These are phyloP conservation scores for Pseudopyrenochaeta lycopersici DNA, from an alignment of 2,329 filamentous ascomycete genomes.

Conservation along the genomic window DNA sequence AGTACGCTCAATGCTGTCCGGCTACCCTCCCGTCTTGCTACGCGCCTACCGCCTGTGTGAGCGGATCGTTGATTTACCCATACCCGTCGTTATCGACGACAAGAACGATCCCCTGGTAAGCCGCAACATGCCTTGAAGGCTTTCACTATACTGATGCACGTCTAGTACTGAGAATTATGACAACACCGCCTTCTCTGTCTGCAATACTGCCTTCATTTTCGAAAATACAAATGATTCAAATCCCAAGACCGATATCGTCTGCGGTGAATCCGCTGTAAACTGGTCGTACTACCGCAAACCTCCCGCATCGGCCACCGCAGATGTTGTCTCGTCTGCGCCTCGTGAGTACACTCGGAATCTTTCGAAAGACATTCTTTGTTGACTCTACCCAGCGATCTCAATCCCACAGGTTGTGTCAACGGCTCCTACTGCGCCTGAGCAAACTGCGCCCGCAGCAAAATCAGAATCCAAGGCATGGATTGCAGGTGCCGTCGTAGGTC, in stretches of 20 bases:
- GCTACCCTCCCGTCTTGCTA: conserved; percentile 30
- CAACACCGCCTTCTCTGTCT: conserved; percentile 22
- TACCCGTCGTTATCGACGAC: conserved; percentile 24
- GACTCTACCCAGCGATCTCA: conserved; percentile 1
- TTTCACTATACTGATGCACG: conserved; percentile 1
- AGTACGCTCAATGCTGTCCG: conserved; percentile 43
- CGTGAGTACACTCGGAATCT: conserved; percentile 1
- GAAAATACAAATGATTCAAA: conserved; percentile 37
- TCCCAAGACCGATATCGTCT: conserved; percentile 40
- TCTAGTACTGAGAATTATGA: conserved; percentile 34
- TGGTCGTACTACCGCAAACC: conserved; percentile 40
- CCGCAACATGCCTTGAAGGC: neutral
- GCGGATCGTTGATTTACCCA: conserved; percentile 38
- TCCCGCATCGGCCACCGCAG: conserved; percentile 23
- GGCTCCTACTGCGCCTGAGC: neutral
- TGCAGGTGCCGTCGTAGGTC: conserved; percentile 37
- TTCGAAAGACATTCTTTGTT: neutral
- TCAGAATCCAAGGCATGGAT: conserved; percentile 41
- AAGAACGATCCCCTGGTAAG: conserved; percentile 38
- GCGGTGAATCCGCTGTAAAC: conserved; percentile 28
- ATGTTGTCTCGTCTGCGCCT: conserved; percentile 3
- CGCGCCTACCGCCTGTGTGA: conserved; percentile 36
- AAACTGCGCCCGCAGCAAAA: conserved; percentile 1
- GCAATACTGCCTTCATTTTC: conserved; percentile 43
- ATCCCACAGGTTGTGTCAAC: neutral